Evolutionary conservation across 306 rosid genomes (phyloP), one percentile per base, ranked within the genome.

Genomic region (Vigna angularis): DNA sequence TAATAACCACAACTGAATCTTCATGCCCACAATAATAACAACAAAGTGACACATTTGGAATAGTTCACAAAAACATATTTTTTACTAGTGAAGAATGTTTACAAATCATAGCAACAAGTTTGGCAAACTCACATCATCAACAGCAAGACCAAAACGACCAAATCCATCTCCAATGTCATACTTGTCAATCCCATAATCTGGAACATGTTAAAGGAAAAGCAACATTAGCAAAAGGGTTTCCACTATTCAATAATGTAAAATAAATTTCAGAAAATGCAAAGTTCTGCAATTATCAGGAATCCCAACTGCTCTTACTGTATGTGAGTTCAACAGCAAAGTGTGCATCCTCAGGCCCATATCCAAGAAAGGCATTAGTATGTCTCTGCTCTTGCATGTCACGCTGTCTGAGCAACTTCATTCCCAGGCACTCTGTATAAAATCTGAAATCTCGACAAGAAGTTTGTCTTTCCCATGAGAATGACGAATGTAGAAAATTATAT

Each of bases 301-400:
- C 49, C 14, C 72, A 80, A 74, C 53, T 58, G 68, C 48, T 56
- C 87, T 83, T 87, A 93, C 98, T 91, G 84, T 93, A 93, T 57
- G 98, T 87, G 76, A 93, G 93, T 81, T 93, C 98, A 53, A 91
- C 75, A 70, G 85, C 90, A 73, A 93, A 93, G 84, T 91, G 97
- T 34, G 91, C 88, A 86, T 93, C 93, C 88, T 93, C 97, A 18
- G 86, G 98, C 44, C 98, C 97, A 66, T 88, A 93, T 79, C 97
- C 97, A 79, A 93, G 97, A 84, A 91, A 93, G 44, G 86, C 96
- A 70, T 91, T 93, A 13, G 91, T 90, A 83, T 90, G 91, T 87
- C 88, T 90, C 85, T 87, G 90, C 75, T 93, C 98, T 3, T 93
- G 92, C 83, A 88, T 87, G 87, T 93, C 97, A 18, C 92, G 96